phyloP scores from a whole-genome alignment of 208 protist genomes.

The Leishmania mexicana region DNA sequence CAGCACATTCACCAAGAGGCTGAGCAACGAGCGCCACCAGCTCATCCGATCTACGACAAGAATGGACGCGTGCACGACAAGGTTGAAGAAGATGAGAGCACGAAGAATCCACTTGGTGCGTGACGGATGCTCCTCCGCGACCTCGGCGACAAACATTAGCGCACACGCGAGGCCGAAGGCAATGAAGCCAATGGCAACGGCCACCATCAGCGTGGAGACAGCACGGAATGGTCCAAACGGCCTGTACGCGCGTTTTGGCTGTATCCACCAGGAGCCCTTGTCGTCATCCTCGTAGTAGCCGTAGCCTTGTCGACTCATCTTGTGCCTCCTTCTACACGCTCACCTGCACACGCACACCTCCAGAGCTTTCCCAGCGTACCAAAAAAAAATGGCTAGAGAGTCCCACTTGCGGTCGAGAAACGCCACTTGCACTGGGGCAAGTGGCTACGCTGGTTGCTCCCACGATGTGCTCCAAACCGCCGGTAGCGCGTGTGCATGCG shows the following conservation, averaged over 20 bases:
- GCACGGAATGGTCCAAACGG: conserved; percentile 51
- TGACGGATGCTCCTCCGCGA: conserved; percentile 62
- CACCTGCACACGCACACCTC: not conserved
- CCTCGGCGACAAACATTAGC: conserved; percentile 44
- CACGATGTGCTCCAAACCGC: not conserved
- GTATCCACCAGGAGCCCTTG: conserved; percentile 28
- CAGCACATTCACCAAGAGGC: conserved; percentile 48
- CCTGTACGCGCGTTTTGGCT: conserved; percentile 29
- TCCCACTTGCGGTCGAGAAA: not conserved
- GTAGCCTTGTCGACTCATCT: conserved; percentile 1
- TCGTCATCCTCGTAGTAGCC: conserved; percentile 18
- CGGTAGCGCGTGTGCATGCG: not conserved
- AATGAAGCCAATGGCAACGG: conserved; percentile 33
- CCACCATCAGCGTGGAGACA: conserved; percentile 51
- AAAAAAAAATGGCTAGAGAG: not conserved
- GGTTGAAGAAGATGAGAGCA: conserved; percentile 35
- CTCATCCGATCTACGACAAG: conserved; percentile 54
- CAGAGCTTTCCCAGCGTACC: not conserved
- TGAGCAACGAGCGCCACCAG: conserved; percentile 53
- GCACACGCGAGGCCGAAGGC: conserved; percentile 42
- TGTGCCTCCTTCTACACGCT: not conserved
- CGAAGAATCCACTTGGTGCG: conserved; percentile 37
- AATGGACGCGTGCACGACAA: conserved; percentile 43
- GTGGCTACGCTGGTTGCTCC: not conserved
- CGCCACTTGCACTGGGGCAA: not conserved